Base-by-base conservation (phyloP, 164 flowering plant species). In the Euptelea pleiosperma region DNA sequence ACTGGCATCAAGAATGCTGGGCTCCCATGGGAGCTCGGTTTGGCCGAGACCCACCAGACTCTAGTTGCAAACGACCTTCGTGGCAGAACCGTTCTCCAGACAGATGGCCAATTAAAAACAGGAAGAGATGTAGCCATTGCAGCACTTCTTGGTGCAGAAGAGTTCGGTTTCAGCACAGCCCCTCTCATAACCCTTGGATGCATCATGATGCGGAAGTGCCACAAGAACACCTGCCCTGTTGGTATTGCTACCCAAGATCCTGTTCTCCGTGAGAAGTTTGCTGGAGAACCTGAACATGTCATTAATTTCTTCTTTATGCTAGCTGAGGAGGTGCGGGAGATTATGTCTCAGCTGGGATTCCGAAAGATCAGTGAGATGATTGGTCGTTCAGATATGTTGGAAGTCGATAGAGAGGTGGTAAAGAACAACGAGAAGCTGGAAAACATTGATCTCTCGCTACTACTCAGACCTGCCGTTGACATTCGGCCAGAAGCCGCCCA, bases 231-330 rank as follows among this genome's bases (percentile, higher is more conserved):
- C 31, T 94, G 99, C 54, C 99, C 99, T 9, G 99, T 94, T 41
- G 99, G 99, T 39, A 94, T 94, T 73, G 98, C 99, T n/a, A 94
- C 99, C 12, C 99, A 94, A 68, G 99, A 94, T 71, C 99, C 98
- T 11, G 90, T 91, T 61, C 96, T 94, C 7, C 68, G 99, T 9
- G 98, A 82, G 75, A 94, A 94, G 63, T 94, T 94, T 73, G 98
- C 99, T 46, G 99, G 99, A 36, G 94, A 94, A 62, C 98, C 99
- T 7, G 98, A 94, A 60, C 99, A 94, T 65, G 96, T 91, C 22
- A 89, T 94, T 6, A 94, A 94, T 58, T 94, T 94, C 73, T 94
- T 94, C 79, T 94, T 94, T 66, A 91, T 94, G 98, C 70, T 94
- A 33, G 99, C 99, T 14, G 99, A 94, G 61, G 99, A 94, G 66